Base-by-base conservation (phyloP, 345 rosid genomes). In the Draba incana region DNA sequence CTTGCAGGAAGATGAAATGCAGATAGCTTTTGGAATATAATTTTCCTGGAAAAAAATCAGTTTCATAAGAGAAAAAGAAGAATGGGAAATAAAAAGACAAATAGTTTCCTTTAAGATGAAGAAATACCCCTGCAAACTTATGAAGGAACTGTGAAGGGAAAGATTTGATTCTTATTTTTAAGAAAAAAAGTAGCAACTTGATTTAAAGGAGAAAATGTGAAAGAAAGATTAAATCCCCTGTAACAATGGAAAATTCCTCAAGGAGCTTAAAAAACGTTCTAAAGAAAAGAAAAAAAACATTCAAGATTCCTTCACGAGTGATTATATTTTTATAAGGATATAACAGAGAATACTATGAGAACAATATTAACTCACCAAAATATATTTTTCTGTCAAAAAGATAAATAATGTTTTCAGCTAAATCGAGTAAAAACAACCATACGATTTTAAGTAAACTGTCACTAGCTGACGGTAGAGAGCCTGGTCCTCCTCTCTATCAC, bases 71-170 rank as follows among this genome's bases (percentile, higher is more conserved):
- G 8, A 39, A 25, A 7, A 71, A 39, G 42, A 15, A 55, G 24
- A 64, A 42, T 11, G 33, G n/a, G 13, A 61, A 50, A 48, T 27
- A 63, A 75, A 33, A 75, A 50, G 46, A 63, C 13, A 69, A 42
- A 62, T 56, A 5, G 70, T 75, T 75, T 49, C 3, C 79, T 75
- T 75, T 75, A 70, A 69, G 75, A 63, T 63, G 75, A 75, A 75
- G 75, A 75, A 49, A 75, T 68, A 69, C 75, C 48, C 69, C 75
- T 69, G 70, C 75, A 55, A 62, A 55, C 66, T 56, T 62, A 8
- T 62, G 43, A 75, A 75, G 78, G 53, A 41, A 75, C 65, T 62
- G 49, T 8, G 35, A 75, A 69, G 56, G 25, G 74, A 57, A 33
- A 47, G 57, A 56, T 48, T 20, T 63, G 61, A 39, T 54, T 55